A percentile compares a stretch with the other conserved stretches of the same genome.
These are phyloP conservation scores for Capsicum pubescens DNA, from an alignment of 257 asterid genomes.

Conservation along the genomic window DNA sequence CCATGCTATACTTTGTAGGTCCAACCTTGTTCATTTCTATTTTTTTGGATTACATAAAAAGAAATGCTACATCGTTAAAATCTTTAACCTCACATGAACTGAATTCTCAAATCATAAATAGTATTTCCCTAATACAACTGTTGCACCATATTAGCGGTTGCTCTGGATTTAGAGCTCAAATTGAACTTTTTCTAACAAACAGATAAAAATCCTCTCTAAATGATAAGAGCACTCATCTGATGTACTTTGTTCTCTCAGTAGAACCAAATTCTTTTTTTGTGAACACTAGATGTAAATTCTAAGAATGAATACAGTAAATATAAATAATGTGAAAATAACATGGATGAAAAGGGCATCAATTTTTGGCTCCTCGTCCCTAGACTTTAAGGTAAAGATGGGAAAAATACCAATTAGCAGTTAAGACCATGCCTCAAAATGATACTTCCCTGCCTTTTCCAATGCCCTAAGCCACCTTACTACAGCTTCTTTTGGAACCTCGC, in stretches of 20 bases:
- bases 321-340: background rate
- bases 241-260: background rate
- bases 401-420: conserved; percentile 28
- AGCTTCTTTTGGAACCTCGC: conserved; percentile 69
- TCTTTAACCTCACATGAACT: background rate
- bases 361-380: background rate
- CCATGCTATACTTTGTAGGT: background rate
- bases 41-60: background rate
- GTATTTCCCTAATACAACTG: background rate
- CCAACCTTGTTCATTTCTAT: background rate
- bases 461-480: conserved; percentile 70
- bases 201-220: background rate
- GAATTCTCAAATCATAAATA: background rate
- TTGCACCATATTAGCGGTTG: background rate
- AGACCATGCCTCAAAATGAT: conserved; percentile 96
- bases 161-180: background rate
- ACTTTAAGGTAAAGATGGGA: background rate
- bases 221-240: background rate
- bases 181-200: background rate
- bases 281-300: background rate
- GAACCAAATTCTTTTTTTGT: background rate
- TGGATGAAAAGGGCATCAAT: background rate
- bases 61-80: background rate
- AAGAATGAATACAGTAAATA: background rate
- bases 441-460: conserved; percentile 79